Evolutionary conservation across 352 stramenopile species (phyloP).

Genomic region (Phytophthora megakarya): DNA sequence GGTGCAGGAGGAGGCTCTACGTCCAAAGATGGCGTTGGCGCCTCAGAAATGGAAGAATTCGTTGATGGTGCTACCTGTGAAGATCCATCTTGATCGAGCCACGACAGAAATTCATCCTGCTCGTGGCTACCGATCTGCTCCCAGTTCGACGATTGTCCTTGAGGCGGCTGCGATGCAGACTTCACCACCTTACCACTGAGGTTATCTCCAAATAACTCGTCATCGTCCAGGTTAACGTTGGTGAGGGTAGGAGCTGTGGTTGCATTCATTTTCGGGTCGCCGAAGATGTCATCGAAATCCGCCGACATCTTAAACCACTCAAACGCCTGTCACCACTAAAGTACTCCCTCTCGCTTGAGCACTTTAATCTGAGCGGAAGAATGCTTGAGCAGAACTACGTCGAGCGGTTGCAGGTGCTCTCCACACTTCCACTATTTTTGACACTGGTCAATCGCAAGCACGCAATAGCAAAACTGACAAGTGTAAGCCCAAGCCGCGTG

Average conservation of each 20-base stretch:
- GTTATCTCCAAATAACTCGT: conserved; percentile 37
- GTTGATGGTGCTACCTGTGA: conserved; percentile 1
- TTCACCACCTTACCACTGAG: conserved; percentile 19
- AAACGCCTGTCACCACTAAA: not conserved
- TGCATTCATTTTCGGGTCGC: conserved; percentile 69
- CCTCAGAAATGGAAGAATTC: not conserved
- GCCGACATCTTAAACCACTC: conserved; percentile 27
- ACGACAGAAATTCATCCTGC: conserved; percentile 80
- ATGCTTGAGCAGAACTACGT: conserved; percentile 9
- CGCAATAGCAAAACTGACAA: conserved; percentile 12
- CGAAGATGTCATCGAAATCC: conserved; percentile 87
- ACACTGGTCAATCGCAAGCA: not conserved
- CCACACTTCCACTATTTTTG: conserved; percentile 24
- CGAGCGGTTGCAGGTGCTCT: conserved; percentile 15
- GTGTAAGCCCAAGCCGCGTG: not conserved
- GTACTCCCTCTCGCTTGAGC: not conserved
- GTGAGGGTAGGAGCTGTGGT: conserved; percentile 48
- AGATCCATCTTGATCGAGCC: conserved; percentile 64
- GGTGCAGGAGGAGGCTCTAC: conserved; percentile 19
- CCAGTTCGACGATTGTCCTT: conserved; percentile 32
- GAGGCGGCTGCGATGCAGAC: conserved; percentile 5
- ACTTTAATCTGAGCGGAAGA: no score
- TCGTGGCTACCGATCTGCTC: conserved; percentile 37
- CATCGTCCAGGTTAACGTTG: conserved; percentile 53
- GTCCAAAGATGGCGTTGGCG: not conserved